phyloP scores from a whole-genome alignment of 2,329 filamentous ascomycete species.

The Cladophialophora exuberans region DNA sequence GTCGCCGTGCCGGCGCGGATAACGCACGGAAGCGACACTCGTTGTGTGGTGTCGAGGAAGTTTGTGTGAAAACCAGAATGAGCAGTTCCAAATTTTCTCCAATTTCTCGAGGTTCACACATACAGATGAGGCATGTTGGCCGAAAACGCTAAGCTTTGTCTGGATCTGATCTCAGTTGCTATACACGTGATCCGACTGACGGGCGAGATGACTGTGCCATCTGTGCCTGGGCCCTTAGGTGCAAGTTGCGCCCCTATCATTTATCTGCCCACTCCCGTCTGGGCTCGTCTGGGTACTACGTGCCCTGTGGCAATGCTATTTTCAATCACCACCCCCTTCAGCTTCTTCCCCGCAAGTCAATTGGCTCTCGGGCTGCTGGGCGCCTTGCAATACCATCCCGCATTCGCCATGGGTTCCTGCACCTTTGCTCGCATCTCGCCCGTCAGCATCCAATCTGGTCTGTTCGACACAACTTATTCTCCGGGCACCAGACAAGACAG shows the following conservation, averaged over 20 bases:
- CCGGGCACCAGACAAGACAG: constrained; percentile 2
- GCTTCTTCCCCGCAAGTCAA: background rate
- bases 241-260: no score
- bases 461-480: constrained; percentile 14
- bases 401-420: constrained; percentile 19
- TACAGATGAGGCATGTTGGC: background rate
- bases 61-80: no score
- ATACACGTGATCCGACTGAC: no score
- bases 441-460: constrained; percentile 12
- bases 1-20: no score
- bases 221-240: no score
- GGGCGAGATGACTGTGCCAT: constrained; percentile 2
- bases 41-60: no score
- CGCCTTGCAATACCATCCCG: constrained; percentile 8
- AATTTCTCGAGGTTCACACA: background rate
- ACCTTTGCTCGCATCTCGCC: background rate
- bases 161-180: background rate
- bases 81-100: constrained; percentile 1
- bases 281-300: background rate
- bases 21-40: no score
- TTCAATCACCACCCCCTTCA: background rate
- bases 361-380: background rate
- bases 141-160: background rate
- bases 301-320: constrained; percentile 1
- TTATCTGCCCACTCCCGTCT: background rate